A percentile compares a stretch with the other conserved stretches of the same genome.
These are phyloP conservation scores for Nakazawaea sp. DNA, from an alignment of 805 yeast genomes.

Conservation along the genomic window DNA sequence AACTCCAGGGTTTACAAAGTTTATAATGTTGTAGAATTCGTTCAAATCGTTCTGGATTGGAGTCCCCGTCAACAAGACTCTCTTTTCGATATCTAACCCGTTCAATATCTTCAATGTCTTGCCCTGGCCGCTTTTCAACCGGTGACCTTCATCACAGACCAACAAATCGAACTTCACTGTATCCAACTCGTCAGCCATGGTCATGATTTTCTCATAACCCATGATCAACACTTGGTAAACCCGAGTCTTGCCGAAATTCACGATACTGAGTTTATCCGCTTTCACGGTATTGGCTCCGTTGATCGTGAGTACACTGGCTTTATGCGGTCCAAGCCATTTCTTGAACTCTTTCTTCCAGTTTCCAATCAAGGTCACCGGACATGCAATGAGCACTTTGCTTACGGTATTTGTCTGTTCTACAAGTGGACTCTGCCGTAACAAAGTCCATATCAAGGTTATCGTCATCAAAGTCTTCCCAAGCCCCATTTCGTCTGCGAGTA, in stretches of 20 bases:
- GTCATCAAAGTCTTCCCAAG: constrained; percentile 86
- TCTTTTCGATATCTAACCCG: constrained; percentile 43
- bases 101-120: constrained; percentile 64
- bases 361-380: constrained; percentile 83
- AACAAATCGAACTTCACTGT: constrained; percentile 54
- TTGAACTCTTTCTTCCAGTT: constrained; percentile 87
- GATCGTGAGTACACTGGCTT: constrained; percentile 60
- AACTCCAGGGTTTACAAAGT: constrained; percentile 80
- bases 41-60: constrained; percentile 89
- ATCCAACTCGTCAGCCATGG: constrained; percentile 42
- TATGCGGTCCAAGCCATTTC: constrained; percentile 74
- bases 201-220: constrained; percentile 78
- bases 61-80: constrained; percentile 76
- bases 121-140: constrained; percentile 69
- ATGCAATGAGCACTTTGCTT: constrained; percentile 67
- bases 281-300: constrained; percentile 40
- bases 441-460: constrained; percentile 77
- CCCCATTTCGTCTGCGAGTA: constrained; percentile 97
- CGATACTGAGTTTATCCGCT: constrained; percentile 50
- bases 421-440: constrained; percentile 59
- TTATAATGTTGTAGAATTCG: constrained; percentile 76
- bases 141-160: constrained; percentile 94
- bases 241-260: constrained; percentile 54
- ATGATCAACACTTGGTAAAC: constrained; percentile 79
- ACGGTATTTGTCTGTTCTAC: constrained; percentile 28